Evolutionary conservation across 768 basidiomycete species (phyloP), one percentile per base, ranked within the genome.

Genomic region (Leucocoprinus birnbaumii): DNA sequence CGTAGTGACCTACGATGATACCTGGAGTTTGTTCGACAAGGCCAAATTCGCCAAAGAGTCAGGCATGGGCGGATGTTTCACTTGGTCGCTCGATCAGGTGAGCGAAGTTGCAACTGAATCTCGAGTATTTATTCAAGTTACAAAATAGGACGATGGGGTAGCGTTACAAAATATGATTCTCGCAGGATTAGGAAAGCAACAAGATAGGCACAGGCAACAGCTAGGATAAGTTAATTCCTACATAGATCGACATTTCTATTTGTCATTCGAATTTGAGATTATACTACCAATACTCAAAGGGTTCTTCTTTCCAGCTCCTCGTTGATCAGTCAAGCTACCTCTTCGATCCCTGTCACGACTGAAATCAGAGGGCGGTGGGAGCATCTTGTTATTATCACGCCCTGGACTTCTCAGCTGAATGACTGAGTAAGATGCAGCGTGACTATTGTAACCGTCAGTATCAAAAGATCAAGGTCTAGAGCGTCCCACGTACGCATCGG

Each of bases 241-340:
- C 41, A 51, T 51, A 42, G 27, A 52, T 34, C 8, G 44, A 31
- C 34, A 49, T 26, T 50, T 35, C 40, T 51, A 46, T 31, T 35
- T 53, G 61, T 77, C 77, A 50, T 83, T 83, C 37, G 83, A 54
- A 18, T 26, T 42, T 24, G 54, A 85, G 53, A 87, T 86, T 53
- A 87, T 87, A 61, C 82, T 86, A 52, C 83, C 84, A 58, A 87
- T 87, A 61, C 84, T 86, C 70, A 87, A 63, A 52, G 77, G 79
- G 60, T 85, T 87, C 70, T 83, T 87, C 76, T 85, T 87, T 53
- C 61, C 60, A 40, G 51, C 46, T 0, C 56, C 63, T 44, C 63
- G 56, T 55, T 55, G 59, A 44, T 57, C 52, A 48, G 41, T 46
- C 53, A 48, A 14, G 42, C 53, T 53, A 41, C 61, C 26, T 34